These are phyloP conservation scores for Sporothrix globosa DNA, from an alignment of 2,329 filamentous ascomycete genomes.

Conservation along the genomic window DNA sequence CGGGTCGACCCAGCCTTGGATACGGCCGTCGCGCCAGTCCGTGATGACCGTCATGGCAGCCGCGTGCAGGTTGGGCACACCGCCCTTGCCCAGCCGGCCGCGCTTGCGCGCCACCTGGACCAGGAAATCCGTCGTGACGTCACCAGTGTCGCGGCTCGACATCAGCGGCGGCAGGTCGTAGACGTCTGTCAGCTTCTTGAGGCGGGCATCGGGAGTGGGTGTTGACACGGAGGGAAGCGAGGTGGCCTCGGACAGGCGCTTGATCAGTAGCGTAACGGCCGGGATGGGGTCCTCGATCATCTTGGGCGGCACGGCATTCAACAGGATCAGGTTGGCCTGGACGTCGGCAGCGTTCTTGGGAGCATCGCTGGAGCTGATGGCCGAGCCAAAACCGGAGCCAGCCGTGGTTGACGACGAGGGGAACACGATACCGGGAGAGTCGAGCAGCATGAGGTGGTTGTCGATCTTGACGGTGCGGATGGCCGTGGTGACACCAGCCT, in stretches of 20 bases:
- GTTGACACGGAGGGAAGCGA: slow-evolving; percentile 50
- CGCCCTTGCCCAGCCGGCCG: slow-evolving; percentile 83
- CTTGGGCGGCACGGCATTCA: slow-evolving; percentile 91
- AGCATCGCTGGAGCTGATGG: slow-evolving; percentile 45
- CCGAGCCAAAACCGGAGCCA: slow-evolving; percentile 26
- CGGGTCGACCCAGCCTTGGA: slow-evolving; percentile 87
- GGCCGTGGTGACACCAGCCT: slow-evolving; percentile 88
- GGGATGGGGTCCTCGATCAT: slow-evolving; percentile 92
- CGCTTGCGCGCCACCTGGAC: slow-evolving; percentile 94
- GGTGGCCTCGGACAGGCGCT: slow-evolving; percentile 71
- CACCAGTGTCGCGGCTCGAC: slow-evolving; percentile 62
- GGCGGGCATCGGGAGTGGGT: slow-evolving; percentile 54
- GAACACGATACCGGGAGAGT: slow-evolving; percentile 94
- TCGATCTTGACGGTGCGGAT: slow-evolving; percentile 91
- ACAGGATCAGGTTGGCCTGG: slow-evolving; percentile 80
- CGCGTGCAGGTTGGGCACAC: slow-evolving; percentile 82
- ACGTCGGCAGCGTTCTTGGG: slow-evolving; percentile 69
- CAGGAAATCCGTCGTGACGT: slow-evolving; percentile 85
- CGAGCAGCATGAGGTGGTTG: slow-evolving; percentile 88
- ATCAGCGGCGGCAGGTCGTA: slow-evolving; percentile 85
- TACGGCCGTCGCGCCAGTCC: slow-evolving; percentile 95
- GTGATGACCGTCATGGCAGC: slow-evolving; percentile 92
- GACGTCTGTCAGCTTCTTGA: slow-evolving; percentile 77
- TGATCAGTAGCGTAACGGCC: slow-evolving; percentile 81
- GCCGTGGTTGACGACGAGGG: slow-evolving; percentile 60